Conservation (phyloP, 331 rosid species). For the Spiraea crenata region DNA sequence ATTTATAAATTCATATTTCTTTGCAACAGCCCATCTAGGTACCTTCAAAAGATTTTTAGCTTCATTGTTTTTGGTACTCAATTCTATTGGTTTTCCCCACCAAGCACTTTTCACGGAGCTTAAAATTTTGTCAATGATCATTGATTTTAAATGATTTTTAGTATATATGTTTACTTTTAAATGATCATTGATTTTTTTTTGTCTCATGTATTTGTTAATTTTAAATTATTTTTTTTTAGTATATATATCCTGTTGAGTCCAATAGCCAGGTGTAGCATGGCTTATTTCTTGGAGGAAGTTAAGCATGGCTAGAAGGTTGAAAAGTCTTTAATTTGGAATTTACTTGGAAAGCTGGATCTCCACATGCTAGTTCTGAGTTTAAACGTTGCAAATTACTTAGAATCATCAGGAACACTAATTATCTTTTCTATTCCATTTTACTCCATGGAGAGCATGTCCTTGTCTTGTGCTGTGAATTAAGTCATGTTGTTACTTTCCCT, state of each 20-base stretch:
- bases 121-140: background rate
- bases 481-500: background rate
- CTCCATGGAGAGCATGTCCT: background rate
- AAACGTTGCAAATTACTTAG: background rate
- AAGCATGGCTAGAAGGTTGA: background rate
- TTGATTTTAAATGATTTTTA: background rate
- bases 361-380: too few species aligned
- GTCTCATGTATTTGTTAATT: background rate
- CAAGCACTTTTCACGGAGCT: background rate
- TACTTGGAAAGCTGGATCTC: background rate
- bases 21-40: background rate
- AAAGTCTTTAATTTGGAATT: background rate
- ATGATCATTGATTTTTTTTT: background rate
- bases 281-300: too few species aligned
- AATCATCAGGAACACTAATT: background rate
- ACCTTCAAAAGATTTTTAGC: background rate
- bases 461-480: background rate
- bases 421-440: background rate
- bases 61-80: background rate
- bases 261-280: background rate
- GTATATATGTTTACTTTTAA: background rate
- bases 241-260: too few species aligned
- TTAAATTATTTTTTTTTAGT: background rate
- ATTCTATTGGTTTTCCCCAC: background rate
- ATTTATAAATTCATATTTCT: background rate